phyloP scores from a whole-genome alignment of 345 rosid species.

The Hibiscus mutabilis region DNA sequence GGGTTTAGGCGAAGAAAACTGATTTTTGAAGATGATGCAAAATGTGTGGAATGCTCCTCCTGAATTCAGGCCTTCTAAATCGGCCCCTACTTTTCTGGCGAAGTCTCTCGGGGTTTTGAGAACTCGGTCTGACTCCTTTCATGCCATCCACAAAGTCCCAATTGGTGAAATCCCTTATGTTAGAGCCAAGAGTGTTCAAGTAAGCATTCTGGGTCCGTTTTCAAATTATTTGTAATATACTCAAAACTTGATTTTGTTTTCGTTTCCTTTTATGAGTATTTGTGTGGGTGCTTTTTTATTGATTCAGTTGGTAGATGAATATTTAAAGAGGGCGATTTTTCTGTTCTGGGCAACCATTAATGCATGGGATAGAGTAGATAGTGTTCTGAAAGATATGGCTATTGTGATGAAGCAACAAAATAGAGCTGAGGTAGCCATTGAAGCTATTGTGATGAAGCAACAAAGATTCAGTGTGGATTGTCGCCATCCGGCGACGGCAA shows the following conservation, averaged over 20 bases:
- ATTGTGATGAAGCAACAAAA: no score
- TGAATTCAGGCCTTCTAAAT: slow-evolving; percentile 81
- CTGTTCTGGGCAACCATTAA: no score
- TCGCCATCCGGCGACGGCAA: no score
- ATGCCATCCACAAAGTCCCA: slow-evolving; percentile 82
- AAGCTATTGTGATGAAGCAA: no score
- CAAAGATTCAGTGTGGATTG: no score
- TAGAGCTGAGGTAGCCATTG: no score
- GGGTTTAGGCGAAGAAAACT: not conserved
- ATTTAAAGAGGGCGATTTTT: no score
- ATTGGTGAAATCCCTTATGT: slow-evolving; percentile 89
- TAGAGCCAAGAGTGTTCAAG: slow-evolving; percentile 90
- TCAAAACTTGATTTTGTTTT: no score
- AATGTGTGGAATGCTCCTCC: slow-evolving; percentile 78
- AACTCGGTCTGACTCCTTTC: slow-evolving; percentile 82
- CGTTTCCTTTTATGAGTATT: slow-evolving; percentile 1
- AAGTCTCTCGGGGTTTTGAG: slow-evolving; percentile 69
- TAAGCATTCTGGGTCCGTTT: slow-evolving; percentile 10
- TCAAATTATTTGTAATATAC: not conserved
- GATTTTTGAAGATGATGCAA: slow-evolving; percentile 51
- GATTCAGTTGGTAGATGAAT: no score
- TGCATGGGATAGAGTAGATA: no score
- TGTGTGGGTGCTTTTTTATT: no score
- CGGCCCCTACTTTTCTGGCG: slow-evolving; percentile 90
- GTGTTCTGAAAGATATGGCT: no score